Conservation (phyloP, 169 alveolate genomes). For the Eimeria acervulina region DNA sequence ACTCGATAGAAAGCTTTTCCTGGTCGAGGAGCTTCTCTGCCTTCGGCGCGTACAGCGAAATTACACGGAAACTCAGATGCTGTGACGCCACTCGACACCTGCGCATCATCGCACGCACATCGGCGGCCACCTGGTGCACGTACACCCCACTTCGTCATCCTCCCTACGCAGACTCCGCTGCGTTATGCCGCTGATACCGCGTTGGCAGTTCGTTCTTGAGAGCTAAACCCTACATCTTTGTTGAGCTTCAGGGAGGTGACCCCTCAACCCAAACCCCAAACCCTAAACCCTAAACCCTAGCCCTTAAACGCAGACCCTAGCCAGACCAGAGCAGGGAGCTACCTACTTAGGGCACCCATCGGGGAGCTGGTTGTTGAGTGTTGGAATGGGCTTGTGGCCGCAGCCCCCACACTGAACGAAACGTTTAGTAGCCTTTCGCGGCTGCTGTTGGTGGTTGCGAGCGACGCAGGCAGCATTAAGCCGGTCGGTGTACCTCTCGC, state of each 20-base stretch:
- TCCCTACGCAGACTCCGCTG: neutral
- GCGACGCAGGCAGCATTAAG: conserved; percentile 47
- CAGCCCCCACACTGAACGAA: conserved; percentile 13
- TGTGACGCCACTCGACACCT: conserved; percentile 51
- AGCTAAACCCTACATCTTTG: neutral
- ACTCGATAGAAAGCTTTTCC: conserved; percentile 52
- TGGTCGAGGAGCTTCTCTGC: conserved; percentile 56
- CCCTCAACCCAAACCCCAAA: neutral
- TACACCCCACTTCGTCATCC: neutral
- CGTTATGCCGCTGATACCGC: neutral
- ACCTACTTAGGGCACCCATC: conserved; percentile 52
- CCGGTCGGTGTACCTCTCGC: conserved; percentile 47
- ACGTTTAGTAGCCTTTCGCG: conserved; percentile 19
- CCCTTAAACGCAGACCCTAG: neutral
- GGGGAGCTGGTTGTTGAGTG: conserved; percentile 30
- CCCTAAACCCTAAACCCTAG: neutral
- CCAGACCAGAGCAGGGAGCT: neutral
- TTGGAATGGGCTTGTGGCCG: conserved; percentile 49
- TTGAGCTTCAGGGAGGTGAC: too few species aligned
- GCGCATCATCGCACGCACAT: neutral
- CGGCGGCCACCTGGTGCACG: neutral
- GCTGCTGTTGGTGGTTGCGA: conserved; percentile 54
- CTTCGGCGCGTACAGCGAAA: conserved; percentile 48
- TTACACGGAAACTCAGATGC: conserved; percentile 14
- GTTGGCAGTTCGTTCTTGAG: neutral